phyloP scores from a whole-genome alignment of 495 filamentous ascomycete genomes.

The Daldinia loculata region DNA sequence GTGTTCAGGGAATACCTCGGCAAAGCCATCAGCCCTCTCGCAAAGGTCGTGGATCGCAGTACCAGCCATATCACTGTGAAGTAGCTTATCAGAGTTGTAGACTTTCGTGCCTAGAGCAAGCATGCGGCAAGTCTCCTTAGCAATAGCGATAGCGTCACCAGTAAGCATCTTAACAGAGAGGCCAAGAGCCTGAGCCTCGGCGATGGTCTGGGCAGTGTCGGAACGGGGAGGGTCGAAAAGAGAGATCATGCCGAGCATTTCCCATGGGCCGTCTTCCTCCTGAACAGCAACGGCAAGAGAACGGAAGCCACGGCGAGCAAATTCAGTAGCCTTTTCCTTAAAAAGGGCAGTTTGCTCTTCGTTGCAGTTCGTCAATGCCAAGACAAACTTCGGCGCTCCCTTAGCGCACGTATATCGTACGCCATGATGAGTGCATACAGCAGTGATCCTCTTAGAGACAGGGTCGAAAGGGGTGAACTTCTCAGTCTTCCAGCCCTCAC shows the following conservation, averaged over 20 bases:
- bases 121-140: conserved; percentile 85
- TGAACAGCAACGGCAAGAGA: conserved; percentile 89
- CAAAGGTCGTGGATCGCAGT: conserved; percentile 92
- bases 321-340: conserved; percentile 86
- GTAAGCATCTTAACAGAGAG: conserved; percentile 94
- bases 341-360: conserved; percentile 77
- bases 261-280: conserved; percentile 74
- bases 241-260: conserved; percentile 91
- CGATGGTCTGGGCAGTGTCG: conserved; percentile 86
- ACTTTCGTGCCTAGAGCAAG: conserved; percentile 90
- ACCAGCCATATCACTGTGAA: conserved; percentile 84
- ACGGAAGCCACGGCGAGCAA: conserved; percentile 87
- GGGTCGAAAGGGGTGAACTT: conserved; percentile 89
- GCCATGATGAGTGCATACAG: conserved; percentile 77
- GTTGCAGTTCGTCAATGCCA: conserved; percentile 75
- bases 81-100: conserved; percentile 86
- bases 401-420: conserved; percentile 85
- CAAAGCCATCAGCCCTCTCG: conserved; percentile 90
- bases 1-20: conserved; percentile 95
- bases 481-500: conserved; percentile 72
- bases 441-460: conserved; percentile 89
- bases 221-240: conserved; percentile 88
- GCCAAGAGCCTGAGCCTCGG: conserved; percentile 83
- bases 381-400: conserved; percentile 83
- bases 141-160: conserved; percentile 91